Percentiles rank a stretch among this genome's conserved stretches.
Evolutionary conservation across 805 yeast genomes (phyloP).

Genomic region (Candida schatavii): DNA sequence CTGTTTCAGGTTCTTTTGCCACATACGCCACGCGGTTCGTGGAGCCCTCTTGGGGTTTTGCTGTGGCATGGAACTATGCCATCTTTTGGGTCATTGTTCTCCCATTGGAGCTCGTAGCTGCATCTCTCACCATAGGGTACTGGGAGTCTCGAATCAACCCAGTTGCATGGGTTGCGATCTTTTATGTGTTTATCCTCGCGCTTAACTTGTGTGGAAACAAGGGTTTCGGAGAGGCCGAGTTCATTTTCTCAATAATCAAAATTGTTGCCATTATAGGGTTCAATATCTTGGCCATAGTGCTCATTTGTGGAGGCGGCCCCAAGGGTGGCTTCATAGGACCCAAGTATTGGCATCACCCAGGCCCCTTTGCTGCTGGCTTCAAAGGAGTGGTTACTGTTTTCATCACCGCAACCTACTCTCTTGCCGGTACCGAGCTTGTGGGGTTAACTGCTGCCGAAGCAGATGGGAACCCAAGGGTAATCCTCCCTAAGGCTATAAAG

Average conservation of each 20-base stretch:
- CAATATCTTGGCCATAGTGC: conserved; percentile 47
- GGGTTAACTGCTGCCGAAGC: conserved; percentile 44
- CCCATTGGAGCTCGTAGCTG: conserved; percentile 42
- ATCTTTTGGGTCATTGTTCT: conserved; percentile 43
- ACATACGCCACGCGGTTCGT: conserved; percentile 39
- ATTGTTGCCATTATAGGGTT: conserved; percentile 60
- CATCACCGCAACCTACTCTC: conserved; percentile 41
- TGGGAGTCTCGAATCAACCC: conserved; percentile 43
- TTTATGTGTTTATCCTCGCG: conserved; percentile 43
- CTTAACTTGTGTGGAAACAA: conserved; percentile 52
- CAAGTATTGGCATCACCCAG: conserved; percentile 52
- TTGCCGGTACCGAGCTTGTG: conserved; percentile 39
- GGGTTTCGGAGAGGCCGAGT: conserved; percentile 62
- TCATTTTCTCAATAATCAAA: conserved; percentile 64
- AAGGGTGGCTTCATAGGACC: conserved; percentile 47
- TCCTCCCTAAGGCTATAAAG: conserved; percentile 40
- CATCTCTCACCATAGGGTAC: conserved; percentile 38
- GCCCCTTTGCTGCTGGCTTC: conserved; percentile 50
- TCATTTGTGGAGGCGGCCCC: conserved; percentile 49
- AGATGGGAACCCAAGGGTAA: conserved; percentile 32
- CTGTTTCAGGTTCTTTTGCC: conserved; percentile 41
- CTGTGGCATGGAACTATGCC: conserved; percentile 46
- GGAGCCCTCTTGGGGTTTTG: conserved; percentile 45
- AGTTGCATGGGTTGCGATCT: conserved; percentile 61
- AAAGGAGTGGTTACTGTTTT: conserved; percentile 40